Conservation (phyloP, 208 protist genomes). For the Leishmania tropica region DNA sequence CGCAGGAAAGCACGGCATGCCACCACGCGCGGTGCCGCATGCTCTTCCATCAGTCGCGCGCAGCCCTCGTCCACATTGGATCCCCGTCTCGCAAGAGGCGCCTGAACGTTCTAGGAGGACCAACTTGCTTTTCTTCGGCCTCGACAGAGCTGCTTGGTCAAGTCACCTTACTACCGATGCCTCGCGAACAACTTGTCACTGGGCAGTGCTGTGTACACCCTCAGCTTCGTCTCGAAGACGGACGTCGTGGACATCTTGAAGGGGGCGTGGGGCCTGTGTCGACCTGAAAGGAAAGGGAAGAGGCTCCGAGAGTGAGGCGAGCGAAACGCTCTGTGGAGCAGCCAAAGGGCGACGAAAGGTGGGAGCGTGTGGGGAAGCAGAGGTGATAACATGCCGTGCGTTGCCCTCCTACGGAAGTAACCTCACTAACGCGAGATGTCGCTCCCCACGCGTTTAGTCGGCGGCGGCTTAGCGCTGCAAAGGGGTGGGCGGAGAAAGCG, state of each 20-base stretch:
- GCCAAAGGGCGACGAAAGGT: neutral
- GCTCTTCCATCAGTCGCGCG: neutral
- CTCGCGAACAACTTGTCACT: neutral
- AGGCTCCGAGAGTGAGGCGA: neutral
- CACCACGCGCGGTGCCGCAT: neutral
- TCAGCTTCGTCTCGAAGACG: neutral
- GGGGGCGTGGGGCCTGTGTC: neutral
- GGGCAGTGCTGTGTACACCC: neutral
- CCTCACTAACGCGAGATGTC: neutral
- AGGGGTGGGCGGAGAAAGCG: neutral
- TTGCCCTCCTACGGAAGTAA: neutral
- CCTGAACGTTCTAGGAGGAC: neutral
- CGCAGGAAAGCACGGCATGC: neutral
- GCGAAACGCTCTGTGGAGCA: neutral
- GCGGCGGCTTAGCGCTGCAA: neutral
- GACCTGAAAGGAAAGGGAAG: neutral
- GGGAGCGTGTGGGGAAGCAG: neutral
- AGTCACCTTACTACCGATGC: too few relatives aligned
- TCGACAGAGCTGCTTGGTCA: too few relatives aligned
- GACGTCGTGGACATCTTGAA: neutral
- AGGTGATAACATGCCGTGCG: neutral
- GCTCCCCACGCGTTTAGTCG: conserved; percentile 1
- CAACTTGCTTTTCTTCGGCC: too few relatives aligned
- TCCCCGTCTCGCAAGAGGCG: neutral
- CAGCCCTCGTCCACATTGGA: neutral